These are phyloP conservation scores for Penicillium sp. DNA, from an alignment of 2,329 filamentous ascomycete genomes.

Conservation along the genomic window DNA sequence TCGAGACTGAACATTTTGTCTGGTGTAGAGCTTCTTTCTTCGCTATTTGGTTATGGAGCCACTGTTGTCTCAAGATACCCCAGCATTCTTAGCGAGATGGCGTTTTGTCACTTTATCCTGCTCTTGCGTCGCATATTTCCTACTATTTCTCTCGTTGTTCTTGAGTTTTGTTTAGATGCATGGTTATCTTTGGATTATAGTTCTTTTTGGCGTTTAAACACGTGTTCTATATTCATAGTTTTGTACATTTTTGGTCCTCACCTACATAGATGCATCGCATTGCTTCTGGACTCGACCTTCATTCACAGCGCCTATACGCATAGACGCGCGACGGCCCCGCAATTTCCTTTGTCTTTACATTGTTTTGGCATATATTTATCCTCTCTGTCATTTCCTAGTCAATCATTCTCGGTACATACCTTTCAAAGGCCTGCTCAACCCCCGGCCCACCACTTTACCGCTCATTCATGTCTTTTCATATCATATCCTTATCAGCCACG, in stretches of 20 bases:
- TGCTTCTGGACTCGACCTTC: neutral
- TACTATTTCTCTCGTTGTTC: conserved; percentile 6
- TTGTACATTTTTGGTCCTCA: conserved; percentile 6
- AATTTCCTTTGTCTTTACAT: conserved; percentile 19
- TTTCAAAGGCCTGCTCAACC: no score
- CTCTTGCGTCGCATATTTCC: neutral
- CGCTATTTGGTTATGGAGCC: conserved; percentile 17
- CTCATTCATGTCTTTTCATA: neutral
- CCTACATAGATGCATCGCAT: conserved; percentile 6
- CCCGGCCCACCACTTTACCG: neutral
- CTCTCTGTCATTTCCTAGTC: neutral
- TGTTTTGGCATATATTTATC: conserved; percentile 3
- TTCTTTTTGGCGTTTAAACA: neutral
- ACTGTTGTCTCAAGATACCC: conserved; percentile 34
- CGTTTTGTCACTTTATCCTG: conserved; percentile 16
- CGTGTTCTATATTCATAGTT: neutral
- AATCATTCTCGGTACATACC: neutral
- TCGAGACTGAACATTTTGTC: neutral
- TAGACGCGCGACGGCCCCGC: conserved; percentile 2
- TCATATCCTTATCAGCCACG: neutral
- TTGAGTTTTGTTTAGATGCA: neutral
- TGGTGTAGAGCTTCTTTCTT: conserved; percentile 14
- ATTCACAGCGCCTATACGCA: neutral
- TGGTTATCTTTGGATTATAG: neutral
- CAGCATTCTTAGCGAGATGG: conserved; percentile 28